A percentile compares a stretch with the other conserved stretches of the same genome.
Evolutionary conservation across 2,329 filamentous ascomycete genomes (phyloP).

Genomic region (Sclerotinia borealis): DNA sequence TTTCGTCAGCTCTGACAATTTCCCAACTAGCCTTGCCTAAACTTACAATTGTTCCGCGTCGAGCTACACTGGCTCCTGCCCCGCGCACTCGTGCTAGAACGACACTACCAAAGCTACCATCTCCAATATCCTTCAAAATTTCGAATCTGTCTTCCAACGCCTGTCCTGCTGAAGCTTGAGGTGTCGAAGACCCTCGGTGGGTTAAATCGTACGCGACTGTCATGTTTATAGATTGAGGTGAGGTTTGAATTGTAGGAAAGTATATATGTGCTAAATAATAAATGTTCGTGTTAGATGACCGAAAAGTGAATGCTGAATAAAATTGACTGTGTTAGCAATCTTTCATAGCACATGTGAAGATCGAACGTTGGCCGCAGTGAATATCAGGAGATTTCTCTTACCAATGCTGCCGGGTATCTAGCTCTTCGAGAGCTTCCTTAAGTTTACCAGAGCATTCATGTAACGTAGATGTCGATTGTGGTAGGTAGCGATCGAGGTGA

Average conservation of each 20-base stretch:
- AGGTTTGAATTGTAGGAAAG: background rate
- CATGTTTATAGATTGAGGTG: conserved; percentile 48
- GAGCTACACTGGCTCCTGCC: conserved; percentile 81
- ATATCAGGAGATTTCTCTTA: background rate
- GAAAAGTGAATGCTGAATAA: conserved; percentile 15
- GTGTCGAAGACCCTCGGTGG: conserved; percentile 58
- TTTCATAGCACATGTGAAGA: background rate
- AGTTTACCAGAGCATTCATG: conserved; percentile 32
- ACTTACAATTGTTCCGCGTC: conserved; percentile 86
- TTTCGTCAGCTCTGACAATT: conserved; percentile 17
- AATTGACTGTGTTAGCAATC: conserved; percentile 4
- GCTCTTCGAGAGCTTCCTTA: conserved; percentile 31
- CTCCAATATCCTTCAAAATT: conserved; percentile 94
- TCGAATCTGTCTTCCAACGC: conserved; percentile 92
- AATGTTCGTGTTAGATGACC: conserved; percentile 3
- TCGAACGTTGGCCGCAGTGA: background rate
- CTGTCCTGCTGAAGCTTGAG: conserved; percentile 38
- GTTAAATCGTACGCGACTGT: conserved; percentile 69
- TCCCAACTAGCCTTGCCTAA: conserved; percentile 1
- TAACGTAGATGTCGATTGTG: conserved; percentile 14
- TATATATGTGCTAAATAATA: conserved; percentile 5
- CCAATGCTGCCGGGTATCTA: conserved; percentile 18
- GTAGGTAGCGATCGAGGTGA: conserved; percentile 14
- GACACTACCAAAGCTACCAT: conserved; percentile 97
- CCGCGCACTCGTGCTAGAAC: conserved; percentile 85